phyloP scores from a whole-genome alignment of 2,329 filamentous ascomycete genomes.

The Aspergillus unguis region DNA sequence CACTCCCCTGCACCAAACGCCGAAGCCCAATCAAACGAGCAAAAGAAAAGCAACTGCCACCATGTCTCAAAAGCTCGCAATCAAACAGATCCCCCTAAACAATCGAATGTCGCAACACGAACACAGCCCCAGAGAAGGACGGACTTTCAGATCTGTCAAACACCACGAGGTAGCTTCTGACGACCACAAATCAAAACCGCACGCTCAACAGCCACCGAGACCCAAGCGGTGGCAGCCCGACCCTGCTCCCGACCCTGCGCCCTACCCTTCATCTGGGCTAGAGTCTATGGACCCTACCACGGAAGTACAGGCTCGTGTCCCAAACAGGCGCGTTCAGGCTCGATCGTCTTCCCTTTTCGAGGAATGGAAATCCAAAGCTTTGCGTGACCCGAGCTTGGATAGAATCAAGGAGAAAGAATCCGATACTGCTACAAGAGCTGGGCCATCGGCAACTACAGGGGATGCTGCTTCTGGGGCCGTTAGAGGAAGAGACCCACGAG shows the following conservation, averaged over 20 bases:
- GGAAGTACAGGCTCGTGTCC: not conserved
- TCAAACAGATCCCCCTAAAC: slow-evolving; percentile 12
- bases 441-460: not conserved
- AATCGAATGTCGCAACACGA: slow-evolving; percentile 13
- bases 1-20: not conserved
- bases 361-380: slow-evolving; percentile 18
- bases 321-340: not conserved
- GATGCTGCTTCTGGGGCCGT: not conserved
- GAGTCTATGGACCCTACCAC: not conserved
- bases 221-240: not conserved
- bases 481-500: not conserved
- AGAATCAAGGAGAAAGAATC: not conserved
- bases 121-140: slow-evolving; percentile 14
- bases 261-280: not conserved
- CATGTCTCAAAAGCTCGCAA: slow-evolving; percentile 1
- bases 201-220: not conserved
- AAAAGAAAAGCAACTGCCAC: not conserved
- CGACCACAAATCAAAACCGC: not conserved
- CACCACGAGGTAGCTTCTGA: slow-evolving; percentile 1
- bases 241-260: not conserved
- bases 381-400: not conserved
- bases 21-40: not conserved
- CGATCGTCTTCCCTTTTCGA: slow-evolving; percentile 17
- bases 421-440: not conserved
- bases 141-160: slow-evolving; percentile 14